Percentiles rank a stretch among this genome's conserved stretches.
Conservation (phyloP, 352 stramenopile genomes). For the Phytophthora crassamura region DNA sequence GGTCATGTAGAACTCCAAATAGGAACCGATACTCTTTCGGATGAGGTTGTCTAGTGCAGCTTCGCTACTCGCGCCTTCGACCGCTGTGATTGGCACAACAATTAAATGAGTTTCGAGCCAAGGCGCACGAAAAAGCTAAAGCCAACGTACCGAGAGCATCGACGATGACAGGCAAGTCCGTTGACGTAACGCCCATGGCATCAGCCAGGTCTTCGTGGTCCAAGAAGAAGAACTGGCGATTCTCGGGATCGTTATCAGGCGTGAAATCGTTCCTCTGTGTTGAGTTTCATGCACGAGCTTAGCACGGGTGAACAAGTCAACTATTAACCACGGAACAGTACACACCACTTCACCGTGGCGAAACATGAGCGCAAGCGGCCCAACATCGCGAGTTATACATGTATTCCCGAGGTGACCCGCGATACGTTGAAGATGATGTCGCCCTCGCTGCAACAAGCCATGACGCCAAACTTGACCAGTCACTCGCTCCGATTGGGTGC, state of each 20-base stretch:
- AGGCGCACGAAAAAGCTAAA: background rate
- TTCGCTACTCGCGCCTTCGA: constrained; percentile 41
- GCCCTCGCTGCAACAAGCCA: background rate
- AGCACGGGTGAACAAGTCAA: background rate
- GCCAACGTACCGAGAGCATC: constrained; percentile 63
- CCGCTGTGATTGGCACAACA: constrained; percentile 34
- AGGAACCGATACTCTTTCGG: constrained; percentile 80
- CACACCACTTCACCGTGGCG: constrained; percentile 81
- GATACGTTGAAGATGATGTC: background rate
- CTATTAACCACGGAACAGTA: constrained; percentile 3
- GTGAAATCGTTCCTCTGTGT: constrained; percentile 79
- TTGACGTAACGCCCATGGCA: constrained; percentile 75
- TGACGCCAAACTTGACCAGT: constrained; percentile 3
- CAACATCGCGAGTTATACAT: constrained; percentile 8
- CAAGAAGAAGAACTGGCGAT: constrained; percentile 86
- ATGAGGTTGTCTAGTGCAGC: constrained; percentile 60
- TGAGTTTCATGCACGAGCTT: background rate
- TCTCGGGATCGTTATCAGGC: constrained; percentile 75
- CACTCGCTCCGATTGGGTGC: constrained; percentile 4
- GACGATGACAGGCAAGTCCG: constrained; percentile 76
- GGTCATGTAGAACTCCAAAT: constrained; percentile 91
- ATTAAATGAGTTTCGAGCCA: constrained; percentile 2
- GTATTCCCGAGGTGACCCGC: constrained; percentile 12
- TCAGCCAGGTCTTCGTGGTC: constrained; percentile 80
- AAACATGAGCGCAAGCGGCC: constrained; percentile 45